Percentiles rank a stretch among this genome's conserved stretches.
These are phyloP conservation scores for Alternaria ventricosa DNA, from an alignment of 2,329 filamentous ascomycete genomes.

Conservation along the genomic window DNA sequence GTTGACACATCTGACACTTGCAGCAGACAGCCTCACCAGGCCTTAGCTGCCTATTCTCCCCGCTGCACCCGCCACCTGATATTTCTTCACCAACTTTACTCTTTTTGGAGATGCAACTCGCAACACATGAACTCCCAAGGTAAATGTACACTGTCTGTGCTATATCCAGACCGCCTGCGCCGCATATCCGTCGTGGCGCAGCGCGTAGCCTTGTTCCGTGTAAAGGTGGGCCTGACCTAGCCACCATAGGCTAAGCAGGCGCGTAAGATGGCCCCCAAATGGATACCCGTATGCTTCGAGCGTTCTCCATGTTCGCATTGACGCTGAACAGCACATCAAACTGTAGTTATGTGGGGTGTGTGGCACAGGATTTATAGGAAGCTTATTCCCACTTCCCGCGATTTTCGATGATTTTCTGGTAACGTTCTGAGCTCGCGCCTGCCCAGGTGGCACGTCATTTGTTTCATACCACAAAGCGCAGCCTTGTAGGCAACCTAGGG, in stretches of 20 bases:
- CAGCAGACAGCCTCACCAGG: neutral
- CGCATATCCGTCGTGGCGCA: slow-evolving; percentile 29
- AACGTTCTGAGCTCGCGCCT: neutral
- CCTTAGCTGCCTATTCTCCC: slow-evolving; percentile 1
- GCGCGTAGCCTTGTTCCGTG: slow-evolving; percentile 12
- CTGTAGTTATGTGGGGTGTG: slow-evolving; percentile 4
- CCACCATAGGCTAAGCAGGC: slow-evolving; percentile 11
- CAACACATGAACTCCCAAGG: neutral
- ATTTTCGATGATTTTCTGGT: neutral
- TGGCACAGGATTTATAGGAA: slow-evolving; percentile 13
- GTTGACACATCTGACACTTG: neutral
- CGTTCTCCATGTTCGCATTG: slow-evolving; percentile 13
- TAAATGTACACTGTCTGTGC: slow-evolving; percentile 2
- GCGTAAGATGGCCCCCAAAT: slow-evolving; percentile 18
- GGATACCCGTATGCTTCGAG: neutral
- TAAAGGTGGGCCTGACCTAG: slow-evolving; percentile 9
- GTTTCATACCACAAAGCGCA: slow-evolving; percentile 14
- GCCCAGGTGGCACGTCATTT: neutral
- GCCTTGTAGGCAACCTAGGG: slow-evolving; percentile 21
- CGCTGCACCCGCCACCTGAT: neutral
- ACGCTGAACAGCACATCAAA: slow-evolving; percentile 16
- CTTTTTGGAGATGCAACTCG: neutral
- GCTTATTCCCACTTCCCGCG: neutral
- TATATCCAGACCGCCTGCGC: slow-evolving; percentile 16
- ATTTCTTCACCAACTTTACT: neutral